Evolutionary conservation across 805 yeast species (phyloP).

Genomic region (Hanseniaspora taiwanica): DNA sequence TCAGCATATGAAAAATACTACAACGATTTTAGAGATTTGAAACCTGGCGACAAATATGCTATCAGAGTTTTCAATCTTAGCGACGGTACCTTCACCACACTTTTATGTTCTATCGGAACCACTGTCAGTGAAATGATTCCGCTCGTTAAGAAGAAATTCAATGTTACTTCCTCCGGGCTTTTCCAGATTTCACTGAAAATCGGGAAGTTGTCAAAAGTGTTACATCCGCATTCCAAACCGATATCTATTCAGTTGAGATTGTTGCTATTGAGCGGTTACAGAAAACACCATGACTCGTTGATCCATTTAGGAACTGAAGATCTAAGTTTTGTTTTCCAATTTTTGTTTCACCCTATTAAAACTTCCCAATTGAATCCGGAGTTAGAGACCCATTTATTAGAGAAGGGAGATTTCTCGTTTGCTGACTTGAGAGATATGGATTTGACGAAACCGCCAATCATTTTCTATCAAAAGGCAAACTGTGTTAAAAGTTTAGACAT

Average conservation of each 20-base stretch:
- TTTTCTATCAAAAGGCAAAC: constrained; percentile 64
- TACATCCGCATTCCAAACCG: constrained; percentile 64
- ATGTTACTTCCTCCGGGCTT: constrained; percentile 54
- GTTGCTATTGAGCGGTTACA: constrained; percentile 63
- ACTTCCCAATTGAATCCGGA: constrained; percentile 50
- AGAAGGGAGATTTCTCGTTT: constrained; percentile 45
- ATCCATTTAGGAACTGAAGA: constrained; percentile 76
- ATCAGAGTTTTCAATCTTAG: constrained; percentile 73
- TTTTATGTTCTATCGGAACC: constrained; percentile 67
- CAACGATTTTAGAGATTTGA: constrained; percentile 23
- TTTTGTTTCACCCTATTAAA: constrained; percentile 52
- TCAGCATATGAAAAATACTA: constrained; percentile 25
- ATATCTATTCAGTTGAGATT: constrained; percentile 63
- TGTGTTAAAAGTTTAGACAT: constrained; percentile 75
- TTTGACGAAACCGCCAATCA: constrained; percentile 73
- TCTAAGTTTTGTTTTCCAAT: constrained; percentile 67
- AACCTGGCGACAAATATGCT: constrained; percentile 23
- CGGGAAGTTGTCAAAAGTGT: constrained; percentile 62
- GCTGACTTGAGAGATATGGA: constrained; percentile 64
- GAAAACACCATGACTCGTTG: constrained; percentile 52
- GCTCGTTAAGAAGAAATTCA: constrained; percentile 64
- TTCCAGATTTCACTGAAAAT: constrained; percentile 63
- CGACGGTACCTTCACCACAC: constrained; percentile 68
- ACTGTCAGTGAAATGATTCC: constrained; percentile 63
- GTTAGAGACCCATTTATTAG: constrained; percentile 52